Evolutionary conservation across 768 basidiomycete species (phyloP), one percentile per base, ranked within the genome.

Genomic region (Psilocybe subaeruginosa): DNA sequence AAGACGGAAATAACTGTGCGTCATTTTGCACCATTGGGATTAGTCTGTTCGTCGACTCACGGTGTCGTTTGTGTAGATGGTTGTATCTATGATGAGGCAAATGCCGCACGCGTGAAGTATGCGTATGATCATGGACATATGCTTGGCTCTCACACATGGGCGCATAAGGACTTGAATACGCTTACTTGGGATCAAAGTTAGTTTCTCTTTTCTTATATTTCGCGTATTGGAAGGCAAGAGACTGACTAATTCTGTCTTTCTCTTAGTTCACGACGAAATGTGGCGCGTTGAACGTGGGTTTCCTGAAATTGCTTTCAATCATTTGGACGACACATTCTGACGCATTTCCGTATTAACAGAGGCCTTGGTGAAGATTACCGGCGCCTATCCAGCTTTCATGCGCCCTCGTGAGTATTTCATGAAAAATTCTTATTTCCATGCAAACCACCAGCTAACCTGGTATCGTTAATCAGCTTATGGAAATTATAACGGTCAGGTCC

Each of bases 91-190:
- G 63, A 70, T 58, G 59, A 56, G 8, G 69, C 66, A 17, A 64
- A 65, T 7, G 63, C 69, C 7, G 62, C 71, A 33, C 60, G 69
- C 39, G 56, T 78, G 54, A 75, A 73, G 57, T 74, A 78, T 58
- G 78, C 74, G 1, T 77, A 74, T 62, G 67, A 72, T n/a, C 68
- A 72, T 17, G 81, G 81, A 5, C 80, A 82, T 61, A 76, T 79
- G 66, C 65, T 82, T 51, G 80, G 72, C 4, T 81, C 81, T n/a
- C 82, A 83, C 63, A 82, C 81, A 23, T 83, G 82, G 82, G 62
- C 68, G 11, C 82, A 83, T 60, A 61, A 64, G 9, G 70, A 81
- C 60, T 69, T 83, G 1, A 70, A 72, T 7, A 73, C 62, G 2
- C 66, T 82, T 35, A 66, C 69, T 19, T 69, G 66, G 66, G 69